A percentile compares a stretch with the other conserved stretches of the same genome.
phyloP scores from a whole-genome alignment of 2,329 filamentous ascomycete genomes.

The Venturia carpophila region DNA sequence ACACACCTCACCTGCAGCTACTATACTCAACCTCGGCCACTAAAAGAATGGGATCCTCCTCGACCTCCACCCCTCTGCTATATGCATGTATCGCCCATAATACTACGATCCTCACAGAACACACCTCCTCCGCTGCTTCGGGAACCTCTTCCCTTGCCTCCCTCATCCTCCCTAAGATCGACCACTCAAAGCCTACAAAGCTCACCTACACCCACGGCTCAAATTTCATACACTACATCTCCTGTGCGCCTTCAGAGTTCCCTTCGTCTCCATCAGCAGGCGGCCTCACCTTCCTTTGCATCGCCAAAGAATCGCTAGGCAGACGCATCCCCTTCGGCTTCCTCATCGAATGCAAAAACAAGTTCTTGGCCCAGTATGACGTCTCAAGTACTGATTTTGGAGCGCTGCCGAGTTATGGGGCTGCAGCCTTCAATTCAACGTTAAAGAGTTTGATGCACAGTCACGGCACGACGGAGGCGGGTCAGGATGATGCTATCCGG shows the following conservation, averaged over 20 bases:
- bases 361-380: constrained; percentile 68
- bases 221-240: constrained; percentile 92
- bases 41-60: constrained; percentile 25
- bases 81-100: constrained; percentile 85
- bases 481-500: constrained; percentile 71
- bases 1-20: neutral
- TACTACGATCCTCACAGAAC: constrained; percentile 86
- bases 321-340: constrained; percentile 89
- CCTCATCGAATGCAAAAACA: constrained; percentile 81
- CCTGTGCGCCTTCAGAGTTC: constrained; percentile 67
- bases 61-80: constrained; percentile 32
- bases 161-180: constrained; percentile 90
- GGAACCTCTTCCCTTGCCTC: constrained; percentile 82
- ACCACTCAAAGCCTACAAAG: constrained; percentile 71
- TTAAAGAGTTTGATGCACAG: constrained; percentile 73
- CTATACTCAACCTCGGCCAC: neutral
- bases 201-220: constrained; percentile 88
- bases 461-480: constrained; percentile 69
- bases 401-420: constrained; percentile 79
- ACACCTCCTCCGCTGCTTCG: constrained; percentile 76
- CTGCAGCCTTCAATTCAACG: constrained; percentile 74
- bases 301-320: constrained; percentile 72
- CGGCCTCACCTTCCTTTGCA: constrained; percentile 83
- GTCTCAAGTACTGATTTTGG: constrained; percentile 62
- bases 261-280: constrained; percentile 52